Base-by-base conservation (phyloP, 139 green algal genomes). In the Haematococcus sp. region DNA sequence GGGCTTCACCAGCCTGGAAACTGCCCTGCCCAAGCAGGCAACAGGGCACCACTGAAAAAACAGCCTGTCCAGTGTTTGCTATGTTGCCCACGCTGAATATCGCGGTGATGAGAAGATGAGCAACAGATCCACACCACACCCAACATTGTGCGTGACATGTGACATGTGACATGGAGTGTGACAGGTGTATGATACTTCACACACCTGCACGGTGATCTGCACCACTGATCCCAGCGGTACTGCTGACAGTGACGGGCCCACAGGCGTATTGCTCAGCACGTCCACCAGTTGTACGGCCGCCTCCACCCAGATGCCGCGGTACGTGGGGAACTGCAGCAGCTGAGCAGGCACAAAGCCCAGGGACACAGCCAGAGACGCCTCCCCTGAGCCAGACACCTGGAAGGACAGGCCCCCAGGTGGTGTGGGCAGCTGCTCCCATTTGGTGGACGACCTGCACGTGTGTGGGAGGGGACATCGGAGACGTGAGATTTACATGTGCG, bases 261-360 rank as follows among this genome's bases (percentile, higher is more conserved):
- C 76, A 54, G 70, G 63, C 63, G 23, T 43, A 56, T 74, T 67
- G 5, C 74, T 69, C 19, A 66, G 19, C 9, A 63, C 63, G 68
- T 83, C 75, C 4, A 78, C 65, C 55, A 70, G 22, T 68, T 83
- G 81, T 25, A 90, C 46, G 5, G 61, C 65, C 0, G 73, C 17
- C 73, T 89, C 71, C 40, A 93, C 78, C 69, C 79, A 89, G 7
- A 93, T 63, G 11, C 88, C 86, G 9, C 83, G 81, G 81, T 89
- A 93, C 23, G 71, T 79, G 19, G 88, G 86, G 74, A 84, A 89
- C 1, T 63, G 11, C 59, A 86, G 74, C 60, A 90, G 68, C 25
- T 68, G 40, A 4, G 56, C 56, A 2, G 88, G 86, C 3, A 86
- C 83, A 63, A 93, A 91, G 44, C 51, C 75, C 20, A 91, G 71